A percentile compares a stretch with the other conserved stretches of the same genome.
These are phyloP conservation scores for Malus orientalis DNA, from an alignment of 306 rosid species.

Conservation along the genomic window DNA sequence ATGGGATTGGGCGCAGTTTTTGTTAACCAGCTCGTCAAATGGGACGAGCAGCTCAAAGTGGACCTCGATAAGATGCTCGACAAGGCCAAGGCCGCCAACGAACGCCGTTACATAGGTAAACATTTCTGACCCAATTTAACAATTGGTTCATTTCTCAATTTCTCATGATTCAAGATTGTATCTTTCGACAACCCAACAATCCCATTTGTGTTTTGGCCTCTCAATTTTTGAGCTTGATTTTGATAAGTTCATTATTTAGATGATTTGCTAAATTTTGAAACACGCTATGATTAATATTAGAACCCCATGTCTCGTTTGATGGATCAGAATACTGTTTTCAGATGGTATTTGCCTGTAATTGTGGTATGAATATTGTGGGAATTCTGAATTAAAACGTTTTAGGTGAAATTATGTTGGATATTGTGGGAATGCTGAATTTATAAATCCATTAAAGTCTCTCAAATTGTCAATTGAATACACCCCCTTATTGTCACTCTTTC, in stretches of 20 bases:
- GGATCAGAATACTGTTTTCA: neutral
- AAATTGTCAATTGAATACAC: no score
- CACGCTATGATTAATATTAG: neutral
- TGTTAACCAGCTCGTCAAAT: slow-evolving; percentile 60
- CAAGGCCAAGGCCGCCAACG: slow-evolving; percentile 89
- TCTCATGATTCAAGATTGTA: neutral
- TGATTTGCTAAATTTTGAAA: neutral
- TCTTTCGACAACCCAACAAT: neutral
- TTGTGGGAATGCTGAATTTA: no score
- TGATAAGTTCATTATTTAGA: neutral
- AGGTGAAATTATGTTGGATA: neutral
- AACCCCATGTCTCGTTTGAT: neutral
- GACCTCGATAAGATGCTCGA: slow-evolving; percentile 86
- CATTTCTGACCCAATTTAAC: neutral
- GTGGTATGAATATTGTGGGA: neutral
- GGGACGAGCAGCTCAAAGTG: slow-evolving; percentile 64
- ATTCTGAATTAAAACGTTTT: neutral
- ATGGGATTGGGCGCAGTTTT: slow-evolving; percentile 77
- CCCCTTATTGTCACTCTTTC: neutral
- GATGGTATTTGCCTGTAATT: neutral
- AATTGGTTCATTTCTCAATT: neutral
- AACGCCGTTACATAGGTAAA: slow-evolving; percentile 84
- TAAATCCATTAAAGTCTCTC: no score
- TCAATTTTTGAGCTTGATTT: neutral
- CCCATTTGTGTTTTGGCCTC: neutral